These are phyloP conservation scores for Epichloe sibirici DNA, from an alignment of 2,329 filamentous ascomycete species.

Conservation along the genomic window DNA sequence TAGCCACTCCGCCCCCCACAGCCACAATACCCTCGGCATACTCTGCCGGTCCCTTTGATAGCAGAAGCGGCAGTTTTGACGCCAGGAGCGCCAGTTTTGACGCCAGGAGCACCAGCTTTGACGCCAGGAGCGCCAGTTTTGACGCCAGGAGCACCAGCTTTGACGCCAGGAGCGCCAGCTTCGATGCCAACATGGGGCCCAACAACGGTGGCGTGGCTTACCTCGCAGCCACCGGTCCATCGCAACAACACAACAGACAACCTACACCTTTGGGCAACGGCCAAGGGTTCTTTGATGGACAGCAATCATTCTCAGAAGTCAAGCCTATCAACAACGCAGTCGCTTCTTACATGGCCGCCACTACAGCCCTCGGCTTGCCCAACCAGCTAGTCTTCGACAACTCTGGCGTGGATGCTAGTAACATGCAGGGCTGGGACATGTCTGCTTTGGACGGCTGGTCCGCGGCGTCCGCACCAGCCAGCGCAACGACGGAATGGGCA, in stretches of 20 bases:
- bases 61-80: conserved; percentile 27
- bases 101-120: conserved; percentile 9
- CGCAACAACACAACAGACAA: conserved; percentile 14
- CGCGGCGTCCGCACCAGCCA: conserved; percentile 11
- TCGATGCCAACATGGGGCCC: conserved; percentile 23
- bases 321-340: conserved; percentile 21
- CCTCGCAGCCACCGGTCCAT: conserved; percentile 17
- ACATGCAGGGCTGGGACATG: conserved; percentile 27
- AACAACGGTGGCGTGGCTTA: conserved; percentile 20
- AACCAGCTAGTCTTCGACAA: conserved; percentile 24
- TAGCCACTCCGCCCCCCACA: conserved; percentile 45
- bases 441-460: conserved; percentile 24
- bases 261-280: conserved; percentile 13
- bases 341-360: conserved; percentile 18
- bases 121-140: conserved; percentile 22
- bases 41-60: conserved; percentile 15
- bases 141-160: conserved; percentile 17
- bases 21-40: conserved; percentile 37
- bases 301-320: conserved; percentile 19
- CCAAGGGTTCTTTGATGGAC: conserved; percentile 22
- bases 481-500: conserved; percentile 22
- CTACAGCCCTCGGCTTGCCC: conserved; percentile 20
- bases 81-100: conserved; percentile 28
- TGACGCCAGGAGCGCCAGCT: conserved; percentile 4
- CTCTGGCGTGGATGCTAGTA: conserved; percentile 16